A percentile compares a stretch with the other conserved stretches of the same genome.
Evolutionary conservation across 1,139 yeast genomes (phyloP).

Genomic region (Kodamaea sp.): DNA sequence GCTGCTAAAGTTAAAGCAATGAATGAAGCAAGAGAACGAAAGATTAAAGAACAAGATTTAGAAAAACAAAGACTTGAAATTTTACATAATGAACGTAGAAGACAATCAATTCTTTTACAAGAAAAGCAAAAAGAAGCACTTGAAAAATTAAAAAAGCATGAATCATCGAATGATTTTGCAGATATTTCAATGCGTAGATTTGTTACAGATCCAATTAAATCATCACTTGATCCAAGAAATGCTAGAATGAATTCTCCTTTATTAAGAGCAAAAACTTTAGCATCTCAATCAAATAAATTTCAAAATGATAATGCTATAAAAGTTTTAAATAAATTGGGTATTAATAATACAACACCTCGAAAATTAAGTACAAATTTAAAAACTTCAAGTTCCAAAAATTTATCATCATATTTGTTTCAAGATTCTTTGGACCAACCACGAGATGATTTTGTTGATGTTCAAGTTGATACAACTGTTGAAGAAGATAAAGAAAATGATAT

Average conservation of each 20-base stretch:
- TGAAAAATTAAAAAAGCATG: conserved; percentile 28
- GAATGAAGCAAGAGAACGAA: conserved; percentile 29
- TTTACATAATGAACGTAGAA: conserved; percentile 14
- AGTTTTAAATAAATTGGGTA: conserved; percentile 45
- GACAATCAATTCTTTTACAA: conserved; percentile 23
- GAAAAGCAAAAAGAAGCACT: conserved; percentile 32
- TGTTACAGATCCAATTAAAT: conserved; percentile 18
- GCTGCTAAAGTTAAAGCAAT: conserved; percentile 29
- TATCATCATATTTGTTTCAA: conserved; percentile 28
- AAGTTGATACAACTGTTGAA: conserved; percentile 6
- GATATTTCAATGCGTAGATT: conserved; percentile 12
- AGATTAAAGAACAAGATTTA: conserved; percentile 18
- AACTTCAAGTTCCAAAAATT: conserved; percentile 45
- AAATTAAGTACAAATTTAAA: conserved; percentile 28
- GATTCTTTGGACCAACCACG: no score
- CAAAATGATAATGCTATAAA: conserved; percentile 30
- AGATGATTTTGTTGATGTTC: no score
- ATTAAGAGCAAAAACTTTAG: conserved; percentile 38
- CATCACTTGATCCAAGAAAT: conserved; percentile 40
- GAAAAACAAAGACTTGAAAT: conserved; percentile 7
- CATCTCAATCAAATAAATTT: conserved; percentile 24
- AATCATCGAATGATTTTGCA: conserved; percentile 26
- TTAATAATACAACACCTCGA: conserved; percentile 29
- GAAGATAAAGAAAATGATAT: conserved; percentile 19
- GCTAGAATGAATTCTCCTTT: conserved; percentile 23